Evolutionary conservation across 2,329 filamentous ascomycete genomes (phyloP).

Genomic region (Aspergillus transmontanensis): DNA sequence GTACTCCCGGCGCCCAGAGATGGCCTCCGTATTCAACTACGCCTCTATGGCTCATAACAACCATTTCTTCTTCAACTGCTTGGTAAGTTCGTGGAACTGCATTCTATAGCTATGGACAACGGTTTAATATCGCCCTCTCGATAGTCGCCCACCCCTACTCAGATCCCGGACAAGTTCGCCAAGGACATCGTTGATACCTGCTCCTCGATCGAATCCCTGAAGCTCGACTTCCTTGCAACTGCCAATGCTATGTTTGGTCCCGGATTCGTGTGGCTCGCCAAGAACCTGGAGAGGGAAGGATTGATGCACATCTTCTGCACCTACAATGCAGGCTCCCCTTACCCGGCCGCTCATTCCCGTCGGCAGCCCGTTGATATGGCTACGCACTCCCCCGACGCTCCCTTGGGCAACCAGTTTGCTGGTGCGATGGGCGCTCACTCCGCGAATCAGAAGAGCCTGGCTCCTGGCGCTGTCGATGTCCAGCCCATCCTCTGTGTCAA

Average conservation of each 20-base stretch:
- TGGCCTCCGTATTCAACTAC: constrained; percentile 87
- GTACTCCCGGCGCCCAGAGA: constrained; percentile 75
- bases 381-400: constrained; percentile 39
- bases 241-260: constrained; percentile 93
- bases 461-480: constrained; percentile 54
- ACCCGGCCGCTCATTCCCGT: constrained; percentile 81
- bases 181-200: constrained; percentile 69
- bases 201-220: constrained; percentile 79
- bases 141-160: constrained; percentile 45
- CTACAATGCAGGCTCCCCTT: constrained; percentile 89
- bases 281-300: constrained; percentile 49
- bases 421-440: constrained; percentile 39
- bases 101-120: not conserved
- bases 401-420: constrained; percentile 39
- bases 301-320: constrained; percentile 74
- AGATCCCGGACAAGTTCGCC: constrained; percentile 61
- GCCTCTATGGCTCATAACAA: constrained; percentile 97
- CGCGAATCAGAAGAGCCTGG: constrained; percentile 38
- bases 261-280: constrained; percentile 94
- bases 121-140: constrained; percentile 6
- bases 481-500: constrained; percentile 85
- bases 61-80: constrained; percentile 56
- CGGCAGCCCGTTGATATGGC: constrained; percentile 57
- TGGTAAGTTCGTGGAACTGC: constrained; percentile 34
- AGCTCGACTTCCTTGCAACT: constrained; percentile 75